Conservation (phyloP, 2,329 filamentous ascomycete genomes). For the Grosmannia penicillata region DNA sequence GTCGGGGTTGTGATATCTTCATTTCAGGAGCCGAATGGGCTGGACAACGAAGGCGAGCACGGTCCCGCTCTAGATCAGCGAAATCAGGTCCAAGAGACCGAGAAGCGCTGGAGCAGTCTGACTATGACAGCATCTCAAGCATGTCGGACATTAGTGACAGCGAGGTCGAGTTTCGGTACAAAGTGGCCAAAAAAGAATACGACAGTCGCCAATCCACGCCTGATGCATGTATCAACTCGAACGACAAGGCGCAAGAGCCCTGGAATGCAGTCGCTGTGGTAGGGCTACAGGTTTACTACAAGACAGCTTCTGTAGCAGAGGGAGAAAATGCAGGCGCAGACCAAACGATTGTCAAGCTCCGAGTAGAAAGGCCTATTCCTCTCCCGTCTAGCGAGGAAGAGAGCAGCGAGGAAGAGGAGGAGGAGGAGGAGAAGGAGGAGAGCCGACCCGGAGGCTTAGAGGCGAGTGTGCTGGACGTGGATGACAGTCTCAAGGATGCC, state of each 20-base stretch:
- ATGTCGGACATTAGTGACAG: slow-evolving; percentile 16
- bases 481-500: slow-evolving; percentile 19
- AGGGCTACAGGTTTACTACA: slow-evolving; percentile 44
- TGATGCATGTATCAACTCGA: slow-evolving; percentile 21
- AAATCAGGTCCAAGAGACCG: slow-evolving; percentile 13
- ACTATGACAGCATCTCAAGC: slow-evolving; percentile 10
- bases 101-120: too few species aligned
- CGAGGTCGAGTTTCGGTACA: slow-evolving; percentile 14
- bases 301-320: too few species aligned
- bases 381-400: slow-evolving; percentile 20
- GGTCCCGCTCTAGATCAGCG: background rate
- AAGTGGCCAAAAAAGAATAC: background rate
- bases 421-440: slow-evolving; percentile 7
- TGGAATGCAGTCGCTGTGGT: slow-evolving; percentile 51
- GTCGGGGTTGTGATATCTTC: too few species aligned
- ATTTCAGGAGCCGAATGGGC: too few species aligned
- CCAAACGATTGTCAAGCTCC: slow-evolving; percentile 13
- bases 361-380: slow-evolving; percentile 14
- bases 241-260: slow-evolving; percentile 34
- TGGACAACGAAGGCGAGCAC: background rate
- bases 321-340: slow-evolving; percentile 3
- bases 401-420: slow-evolving; percentile 6
- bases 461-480: slow-evolving; percentile 16
- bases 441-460: slow-evolving; percentile 4
- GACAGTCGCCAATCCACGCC: background rate